Conservation (phyloP, 208 protist species). For the Acanthamoeba lenticulata region DNA sequence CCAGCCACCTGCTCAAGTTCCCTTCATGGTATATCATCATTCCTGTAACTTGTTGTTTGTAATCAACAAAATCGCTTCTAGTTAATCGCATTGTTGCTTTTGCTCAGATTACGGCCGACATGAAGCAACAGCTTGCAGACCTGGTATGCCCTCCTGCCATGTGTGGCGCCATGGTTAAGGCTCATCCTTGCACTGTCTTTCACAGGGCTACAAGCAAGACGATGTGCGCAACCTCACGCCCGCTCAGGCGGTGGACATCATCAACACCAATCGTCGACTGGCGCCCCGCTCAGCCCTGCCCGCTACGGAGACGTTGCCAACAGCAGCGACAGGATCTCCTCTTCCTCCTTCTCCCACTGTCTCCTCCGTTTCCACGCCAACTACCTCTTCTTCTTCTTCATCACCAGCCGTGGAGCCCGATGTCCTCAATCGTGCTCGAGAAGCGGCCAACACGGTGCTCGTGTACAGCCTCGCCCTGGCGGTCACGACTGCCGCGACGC, state of each 20-base stretch:
- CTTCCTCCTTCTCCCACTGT: not conserved
- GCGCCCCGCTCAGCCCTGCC: not conserved
- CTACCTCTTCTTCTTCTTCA: not conserved
- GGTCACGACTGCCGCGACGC: not conserved
- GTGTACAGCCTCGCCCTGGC: not conserved
- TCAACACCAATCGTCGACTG: not conserved
- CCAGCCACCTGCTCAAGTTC: not conserved
- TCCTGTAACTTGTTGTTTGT: not conserved
- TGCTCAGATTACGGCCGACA: not conserved
- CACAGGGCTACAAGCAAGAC: not conserved
- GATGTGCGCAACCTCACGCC: constrained; percentile 9
- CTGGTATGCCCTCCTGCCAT: not conserved
- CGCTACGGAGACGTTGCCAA: not conserved
- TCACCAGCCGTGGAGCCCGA: not conserved
- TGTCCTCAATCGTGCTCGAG: not conserved
- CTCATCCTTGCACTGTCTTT: not conserved
- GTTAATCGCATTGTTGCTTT: not conserved
- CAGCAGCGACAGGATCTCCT: not conserved
- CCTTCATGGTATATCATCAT: not conserved
- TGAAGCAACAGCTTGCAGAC: constrained; percentile 36
- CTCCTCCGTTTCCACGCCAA: not conserved
- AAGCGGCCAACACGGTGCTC: not conserved
- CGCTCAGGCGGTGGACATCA: not conserved
- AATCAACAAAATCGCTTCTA: not conserved
- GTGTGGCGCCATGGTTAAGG: not conserved